Conservation (phyloP, 2,329 filamentous ascomycete species). For the Fusarium algeriense region DNA sequence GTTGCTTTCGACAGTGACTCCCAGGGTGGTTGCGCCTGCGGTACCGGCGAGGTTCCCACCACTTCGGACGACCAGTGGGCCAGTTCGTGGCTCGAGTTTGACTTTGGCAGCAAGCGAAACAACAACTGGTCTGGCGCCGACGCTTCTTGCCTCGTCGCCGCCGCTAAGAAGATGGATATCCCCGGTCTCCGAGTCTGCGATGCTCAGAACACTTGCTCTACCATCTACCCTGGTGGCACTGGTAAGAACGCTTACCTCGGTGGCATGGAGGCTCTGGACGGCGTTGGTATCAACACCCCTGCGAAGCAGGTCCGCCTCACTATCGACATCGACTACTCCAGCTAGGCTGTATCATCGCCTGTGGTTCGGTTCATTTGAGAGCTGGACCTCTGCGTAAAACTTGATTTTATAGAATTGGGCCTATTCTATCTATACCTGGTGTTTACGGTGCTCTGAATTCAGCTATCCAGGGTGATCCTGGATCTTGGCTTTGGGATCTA, state of each 20-base stretch:
- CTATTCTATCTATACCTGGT: conserved; percentile 43
- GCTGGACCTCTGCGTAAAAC: conserved; percentile 4
- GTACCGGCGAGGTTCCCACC: conserved; percentile 48
- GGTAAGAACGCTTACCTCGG: conserved; percentile 55
- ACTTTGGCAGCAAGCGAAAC: conserved; percentile 61
- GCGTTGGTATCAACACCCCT: conserved; percentile 57
- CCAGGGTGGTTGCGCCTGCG: conserved; percentile 63
- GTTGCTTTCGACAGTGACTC: conserved; percentile 61
- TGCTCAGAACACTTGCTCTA: conserved; percentile 56
- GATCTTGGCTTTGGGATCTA: conserved; percentile 40
- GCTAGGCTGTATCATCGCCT: conserved; percentile 3
- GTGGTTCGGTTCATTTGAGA: conserved; percentile 2
- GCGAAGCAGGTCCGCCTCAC: conserved; percentile 46
- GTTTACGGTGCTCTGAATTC: conserved; percentile 41
- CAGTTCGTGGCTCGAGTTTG: conserved; percentile 64
- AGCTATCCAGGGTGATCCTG: conserved; percentile 30
- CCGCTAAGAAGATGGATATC: conserved; percentile 43
- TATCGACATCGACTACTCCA: conserved; percentile 51
- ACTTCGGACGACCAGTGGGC: conserved; percentile 58
- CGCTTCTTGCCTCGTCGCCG: conserved; percentile 61
- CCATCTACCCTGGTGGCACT: conserved; percentile 52
- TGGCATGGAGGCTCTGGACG: conserved; percentile 55
- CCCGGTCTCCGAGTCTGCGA: conserved; percentile 56
- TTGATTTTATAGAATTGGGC: conserved; percentile 41
- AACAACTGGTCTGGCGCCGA: conserved; percentile 64